Evolutionary conservation across 371 early-diverging fungal genomes (phyloP).

Genomic region (Homolaphlyctis polyrhiza): DNA sequence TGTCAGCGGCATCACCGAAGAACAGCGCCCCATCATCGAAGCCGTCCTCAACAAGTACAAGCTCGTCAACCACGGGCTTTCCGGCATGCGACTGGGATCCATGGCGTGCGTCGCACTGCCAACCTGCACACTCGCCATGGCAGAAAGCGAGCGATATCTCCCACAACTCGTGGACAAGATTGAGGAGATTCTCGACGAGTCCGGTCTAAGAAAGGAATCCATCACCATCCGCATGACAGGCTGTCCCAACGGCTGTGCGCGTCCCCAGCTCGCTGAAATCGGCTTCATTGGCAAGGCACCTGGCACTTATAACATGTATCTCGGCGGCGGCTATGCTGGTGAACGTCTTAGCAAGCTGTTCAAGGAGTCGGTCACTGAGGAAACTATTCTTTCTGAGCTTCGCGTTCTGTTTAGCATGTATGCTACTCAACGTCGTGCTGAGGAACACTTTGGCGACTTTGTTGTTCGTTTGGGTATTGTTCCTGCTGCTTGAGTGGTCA

Average conservation of each 20-base stretch:
- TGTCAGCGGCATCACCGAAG: slow-evolving; percentile 69
- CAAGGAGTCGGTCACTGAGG: slow-evolving; percentile 80
- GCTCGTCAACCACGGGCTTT: slow-evolving; percentile 73
- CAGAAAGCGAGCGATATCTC: slow-evolving; percentile 92
- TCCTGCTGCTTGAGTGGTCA: background rate
- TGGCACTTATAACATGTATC: slow-evolving; percentile 86
- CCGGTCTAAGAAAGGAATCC: slow-evolving; percentile 78
- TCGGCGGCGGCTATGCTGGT: slow-evolving; percentile 87
- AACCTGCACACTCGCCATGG: slow-evolving; percentile 91
- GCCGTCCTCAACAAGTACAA: slow-evolving; percentile 68
- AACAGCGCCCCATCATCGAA: slow-evolving; percentile 65
- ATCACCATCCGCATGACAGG: slow-evolving; percentile 95
- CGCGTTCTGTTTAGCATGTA: slow-evolving; percentile 77
- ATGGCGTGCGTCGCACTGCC: slow-evolving; percentile 95
- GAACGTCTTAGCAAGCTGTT: slow-evolving; percentile 83
- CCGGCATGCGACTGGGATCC: slow-evolving; percentile 76
- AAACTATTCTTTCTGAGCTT: slow-evolving; percentile 73
- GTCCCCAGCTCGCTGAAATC: slow-evolving; percentile 89
- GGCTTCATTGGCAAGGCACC: slow-evolving; percentile 94
- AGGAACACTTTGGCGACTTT: slow-evolving; percentile 91
- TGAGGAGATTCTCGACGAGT: slow-evolving; percentile 69
- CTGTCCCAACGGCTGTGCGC: slow-evolving; percentile 92
- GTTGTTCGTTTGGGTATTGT: slow-evolving; percentile 82
- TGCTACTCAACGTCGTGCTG: slow-evolving; percentile 61
- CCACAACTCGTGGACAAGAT: slow-evolving; percentile 73